phyloP scores from a whole-genome alignment of 163 green algal species.

The Prototheca cutis region DNA sequence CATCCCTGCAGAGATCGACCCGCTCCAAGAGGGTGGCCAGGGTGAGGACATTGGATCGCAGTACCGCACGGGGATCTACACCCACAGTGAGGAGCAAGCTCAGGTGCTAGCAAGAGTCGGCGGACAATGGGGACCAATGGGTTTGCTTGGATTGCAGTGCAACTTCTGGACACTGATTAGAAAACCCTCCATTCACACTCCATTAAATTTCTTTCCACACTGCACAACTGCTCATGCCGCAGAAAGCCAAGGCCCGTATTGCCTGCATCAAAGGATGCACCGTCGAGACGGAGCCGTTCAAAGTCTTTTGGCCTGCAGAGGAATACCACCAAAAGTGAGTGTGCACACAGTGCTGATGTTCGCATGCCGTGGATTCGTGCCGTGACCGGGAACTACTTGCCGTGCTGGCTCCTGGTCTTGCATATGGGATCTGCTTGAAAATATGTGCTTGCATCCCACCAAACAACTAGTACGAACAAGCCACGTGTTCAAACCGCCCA shows the following conservation, averaged over 20 bases:
- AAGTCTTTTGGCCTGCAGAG: slow-evolving; percentile 45
- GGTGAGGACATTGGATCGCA: slow-evolving; percentile 46
- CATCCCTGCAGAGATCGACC: slow-evolving; percentile 32
- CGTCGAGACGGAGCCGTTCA: slow-evolving; percentile 32
- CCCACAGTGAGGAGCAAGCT: slow-evolving; percentile 56
- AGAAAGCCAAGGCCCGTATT: slow-evolving; percentile 18
- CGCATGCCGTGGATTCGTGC: not conserved
- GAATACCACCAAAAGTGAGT: slow-evolving; percentile 73
- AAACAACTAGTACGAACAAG: no score
- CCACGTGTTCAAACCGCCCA: no score
- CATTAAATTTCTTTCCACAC: no score
- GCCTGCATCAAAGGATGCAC: slow-evolving; percentile 13
- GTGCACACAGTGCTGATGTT: not conserved
- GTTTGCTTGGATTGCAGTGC: not conserved
- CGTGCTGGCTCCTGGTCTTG: no score
- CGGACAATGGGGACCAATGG: not conserved
- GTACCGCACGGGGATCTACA: slow-evolving; percentile 64
- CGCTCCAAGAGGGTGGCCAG: slow-evolving; percentile 28
- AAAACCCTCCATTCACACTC: no score
- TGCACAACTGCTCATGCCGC: no score
- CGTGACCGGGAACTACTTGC: no score
- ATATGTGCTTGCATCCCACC: no score
- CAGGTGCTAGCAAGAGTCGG: no score
- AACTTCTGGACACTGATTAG: no score
- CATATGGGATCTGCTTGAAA: no score